Evolutionary conservation across 169 alveolate species (phyloP), one percentile per base, ranked within the genome.

Genomic region (Eimeria necatrix): DNA sequence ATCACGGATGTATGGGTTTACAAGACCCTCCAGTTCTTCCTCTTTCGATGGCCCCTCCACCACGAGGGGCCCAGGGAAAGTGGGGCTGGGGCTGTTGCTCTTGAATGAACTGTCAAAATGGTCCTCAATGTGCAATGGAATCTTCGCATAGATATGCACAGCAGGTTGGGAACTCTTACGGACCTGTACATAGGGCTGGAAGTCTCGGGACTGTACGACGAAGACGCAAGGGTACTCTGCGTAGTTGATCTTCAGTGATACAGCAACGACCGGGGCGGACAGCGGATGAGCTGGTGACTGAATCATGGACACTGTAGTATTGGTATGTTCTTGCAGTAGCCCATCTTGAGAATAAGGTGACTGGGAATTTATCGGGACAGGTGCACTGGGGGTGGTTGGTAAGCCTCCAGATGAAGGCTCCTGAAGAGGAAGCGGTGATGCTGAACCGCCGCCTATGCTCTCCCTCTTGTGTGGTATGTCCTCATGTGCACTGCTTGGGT

Each of bases 221-320:
- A 80, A 80, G 22, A 80, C 71, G 32, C 70, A 32, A 10, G 89
- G 89, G 89, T 22, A 80, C 71, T 80, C 89, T 16, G 71, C 89
- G n/a, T 51, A 80, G 49, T 41, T 4, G 4, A 80, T 80, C 8
- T 22, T 49, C 16, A 80, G 18, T 7, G 89, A 2, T 16, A 70
- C 71, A 41, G 61, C 46, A 14, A 51, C 16, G 9, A 14, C 83
- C n/a, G 49, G 20, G 9, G 20, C 4, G 26, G 84, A 41, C 8
- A n/a, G 26, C 70, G 70, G 70, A n/a, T n/a, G 41, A 32, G 41
- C 41, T 32, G 41, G 41, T 32, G 41, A 32, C 41, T 32, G 41
- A 32, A 32, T 32, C 41, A 32, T 2, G 41, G 41, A 32, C 41
- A 32, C 41, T 32, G 41, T n/a, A n/a, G 70, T 59, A n/a, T 59